These are phyloP conservation scores for Colletotrichum sp. DNA, from an alignment of 2,329 filamentous ascomycete genomes.

Conservation along the genomic window DNA sequence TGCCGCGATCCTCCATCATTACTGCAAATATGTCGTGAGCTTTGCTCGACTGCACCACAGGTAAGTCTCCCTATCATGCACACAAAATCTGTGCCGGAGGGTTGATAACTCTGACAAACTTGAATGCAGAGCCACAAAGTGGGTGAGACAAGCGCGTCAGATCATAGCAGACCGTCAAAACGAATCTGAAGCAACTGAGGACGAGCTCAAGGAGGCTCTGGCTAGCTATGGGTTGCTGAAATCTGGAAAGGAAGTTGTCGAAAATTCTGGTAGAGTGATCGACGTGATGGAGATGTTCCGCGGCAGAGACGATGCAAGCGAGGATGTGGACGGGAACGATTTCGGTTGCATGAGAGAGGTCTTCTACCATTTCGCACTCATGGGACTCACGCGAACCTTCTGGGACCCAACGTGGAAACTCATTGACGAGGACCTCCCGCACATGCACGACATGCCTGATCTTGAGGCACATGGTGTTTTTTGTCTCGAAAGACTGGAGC, in stretches of 20 bases:
- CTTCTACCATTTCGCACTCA: background rate
- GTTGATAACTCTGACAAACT: background rate
- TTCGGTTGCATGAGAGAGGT: background rate
- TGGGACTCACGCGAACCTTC: slow-evolving; percentile 5
- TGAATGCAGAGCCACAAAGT: background rate
- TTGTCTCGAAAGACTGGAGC: slow-evolving; percentile 2
- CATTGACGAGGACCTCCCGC: background rate
- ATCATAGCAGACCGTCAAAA: background rate
- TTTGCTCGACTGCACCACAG: slow-evolving; percentile 1
- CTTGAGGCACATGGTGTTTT: background rate
- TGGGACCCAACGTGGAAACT: slow-evolving; percentile 8
- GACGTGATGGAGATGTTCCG: slow-evolving; percentile 1
- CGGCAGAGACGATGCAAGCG: background rate
- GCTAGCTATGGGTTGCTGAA: background rate
- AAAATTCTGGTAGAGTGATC: background rate
- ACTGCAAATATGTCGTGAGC: background rate
- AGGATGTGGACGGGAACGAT: background rate
- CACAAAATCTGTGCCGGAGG: background rate
- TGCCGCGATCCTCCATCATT: slow-evolving; percentile 6
- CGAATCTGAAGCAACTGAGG: background rate
- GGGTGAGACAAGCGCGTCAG: background rate
- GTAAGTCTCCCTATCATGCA: background rate
- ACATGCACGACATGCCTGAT: background rate
- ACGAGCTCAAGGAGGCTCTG: background rate
- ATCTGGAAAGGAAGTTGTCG: background rate